phyloP scores from a whole-genome alignment of 2,329 filamentous ascomycete species.

The Septoria linicola region DNA sequence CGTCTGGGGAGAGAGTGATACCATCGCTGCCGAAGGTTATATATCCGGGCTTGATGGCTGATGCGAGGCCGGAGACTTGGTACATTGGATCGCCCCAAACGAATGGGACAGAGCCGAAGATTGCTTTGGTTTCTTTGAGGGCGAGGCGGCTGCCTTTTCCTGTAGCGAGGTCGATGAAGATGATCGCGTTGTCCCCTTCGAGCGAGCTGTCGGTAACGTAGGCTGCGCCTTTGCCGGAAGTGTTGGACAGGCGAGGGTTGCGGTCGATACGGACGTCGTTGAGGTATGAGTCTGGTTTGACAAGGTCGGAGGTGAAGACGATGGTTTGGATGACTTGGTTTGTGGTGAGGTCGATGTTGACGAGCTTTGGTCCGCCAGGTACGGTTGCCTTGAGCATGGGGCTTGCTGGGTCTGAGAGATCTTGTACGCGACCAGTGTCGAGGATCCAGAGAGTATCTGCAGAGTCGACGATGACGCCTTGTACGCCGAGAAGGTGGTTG shows the following conservation, averaged over 20 bases:
- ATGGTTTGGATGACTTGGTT: conserved; percentile 49
- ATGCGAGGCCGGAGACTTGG: conserved; percentile 20
- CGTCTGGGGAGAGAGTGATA: conserved; percentile 48
- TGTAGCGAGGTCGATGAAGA: conserved; percentile 49
- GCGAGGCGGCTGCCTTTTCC: conserved; percentile 50
- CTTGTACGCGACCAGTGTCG: no score
- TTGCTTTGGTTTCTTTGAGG: conserved; percentile 38
- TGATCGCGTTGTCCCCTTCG: conserved; percentile 49
- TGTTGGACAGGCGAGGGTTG: conserved; percentile 37
- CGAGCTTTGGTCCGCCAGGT: no score
- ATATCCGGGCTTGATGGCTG: conserved; percentile 37
- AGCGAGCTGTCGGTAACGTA: conserved; percentile 52
- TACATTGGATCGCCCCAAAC: conserved; percentile 51
- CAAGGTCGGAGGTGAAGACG: conserved; percentile 46
- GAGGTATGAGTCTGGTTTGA: conserved; percentile 48
- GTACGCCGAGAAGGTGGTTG: no score
- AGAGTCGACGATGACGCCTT: no score
- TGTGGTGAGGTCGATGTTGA: conserved; percentile 44
- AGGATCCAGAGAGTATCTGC: no score
- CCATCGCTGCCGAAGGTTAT: conserved; percentile 49
- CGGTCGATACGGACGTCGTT: conserved; percentile 55
- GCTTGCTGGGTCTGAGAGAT: no score
- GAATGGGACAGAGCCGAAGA: conserved; percentile 20
- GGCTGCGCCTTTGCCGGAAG: conserved; percentile 43
- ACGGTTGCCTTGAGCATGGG: no score